Evolutionary conservation across 2,329 filamentous ascomycete species (phyloP), one percentile per base, ranked within the genome.

Genomic region (Diaporthe helianthi): DNA sequence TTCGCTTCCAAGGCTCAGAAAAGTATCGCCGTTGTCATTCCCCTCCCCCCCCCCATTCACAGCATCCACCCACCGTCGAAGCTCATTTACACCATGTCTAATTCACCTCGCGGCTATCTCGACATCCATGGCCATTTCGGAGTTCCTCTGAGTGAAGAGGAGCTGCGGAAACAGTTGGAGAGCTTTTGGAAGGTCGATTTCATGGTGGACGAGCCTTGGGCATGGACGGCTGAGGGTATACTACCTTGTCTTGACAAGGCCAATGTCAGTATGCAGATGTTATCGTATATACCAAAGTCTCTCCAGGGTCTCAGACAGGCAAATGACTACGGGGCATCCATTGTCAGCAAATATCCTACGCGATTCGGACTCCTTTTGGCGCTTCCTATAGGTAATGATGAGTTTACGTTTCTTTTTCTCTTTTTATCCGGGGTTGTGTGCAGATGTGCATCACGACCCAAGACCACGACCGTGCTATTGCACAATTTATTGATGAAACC

Each of bases 201-300:
- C 33, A 54, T 54, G 52, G 52, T 54, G 15, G 17, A 54, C 17
- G 33, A 36, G 4, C 52, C 52, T 15, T 29, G 26, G 52, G 2
- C 8, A 17, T 54, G 52, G 52, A 17, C 26, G 26, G 52, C 52
- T 29, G 52, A 54, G 26, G 22, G 33, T 15, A 8, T 54, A 19
- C 52, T 54, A 24, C 52, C 26, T 31, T 54, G 6, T 54, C 26
- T 31, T 22, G 52, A 54, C 33, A 54, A 19, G 26, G 52, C 52
- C 19, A 54, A 54, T 36, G 33, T 54, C n/a, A 19, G 33, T 17
- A 54, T 54, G 52, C 52, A 54, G 33, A 54, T 54, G 52, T n/a
- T 54, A 19, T 54, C 52, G 26, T 54, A 36, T 26, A 54, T 54
- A 17, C 52, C 52, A 31, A 36, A 31, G 26, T 29, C 26, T 54